Base-by-base conservation (phyloP, 148 eudicot genomes). In the Chenopodium suecicum region DNA sequence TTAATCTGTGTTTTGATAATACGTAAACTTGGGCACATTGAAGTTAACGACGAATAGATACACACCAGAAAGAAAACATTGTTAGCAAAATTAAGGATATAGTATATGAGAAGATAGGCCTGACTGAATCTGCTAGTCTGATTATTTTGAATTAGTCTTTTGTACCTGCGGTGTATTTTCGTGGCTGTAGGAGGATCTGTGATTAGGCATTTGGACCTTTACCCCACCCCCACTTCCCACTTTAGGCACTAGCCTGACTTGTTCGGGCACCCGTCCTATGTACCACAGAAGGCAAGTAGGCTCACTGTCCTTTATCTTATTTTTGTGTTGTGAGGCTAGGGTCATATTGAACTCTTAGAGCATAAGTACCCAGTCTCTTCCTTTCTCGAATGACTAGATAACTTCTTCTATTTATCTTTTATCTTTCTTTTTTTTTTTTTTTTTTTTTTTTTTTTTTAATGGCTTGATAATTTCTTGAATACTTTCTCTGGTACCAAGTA, bases 61-160 rank as follows among this genome's bases (percentile, higher is more conserved):
- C 34, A 22, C 79, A 63, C 27, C 13, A 17, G 67, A 77, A 58
- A 34, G 54, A 20, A 14, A 37, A 37, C 48, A 22, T 29, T 20
- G 23, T 1, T 17, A 19, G 11, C 1, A 2, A 50, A 50, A 50
- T 50, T 9, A 50, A 50, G 54, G 54, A 50, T 50, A 9, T 50
- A 13, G 54, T 50, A 50, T 50, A 50, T 50, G 54, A 50, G 16
- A 50, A 50, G 31, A n/a, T 27, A 77, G 69, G 46, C 5, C 32
- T 19, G n/a, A 32, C 70, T 77, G 13, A 63, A 77, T 9, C 20
- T 34, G 75, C 75, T 29, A 9, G 50, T 72, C 75, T 65, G 69
- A 25, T 44, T 41, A 3, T 72, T 7, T 72, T 65, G 41, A 23
- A 23, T 23, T 23, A 50, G 54, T 50, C 14, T 50, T 50, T 3